Evolutionary conservation across 768 basidiomycete species (phyloP).

Genomic region (Auriculariales sp.): DNA sequence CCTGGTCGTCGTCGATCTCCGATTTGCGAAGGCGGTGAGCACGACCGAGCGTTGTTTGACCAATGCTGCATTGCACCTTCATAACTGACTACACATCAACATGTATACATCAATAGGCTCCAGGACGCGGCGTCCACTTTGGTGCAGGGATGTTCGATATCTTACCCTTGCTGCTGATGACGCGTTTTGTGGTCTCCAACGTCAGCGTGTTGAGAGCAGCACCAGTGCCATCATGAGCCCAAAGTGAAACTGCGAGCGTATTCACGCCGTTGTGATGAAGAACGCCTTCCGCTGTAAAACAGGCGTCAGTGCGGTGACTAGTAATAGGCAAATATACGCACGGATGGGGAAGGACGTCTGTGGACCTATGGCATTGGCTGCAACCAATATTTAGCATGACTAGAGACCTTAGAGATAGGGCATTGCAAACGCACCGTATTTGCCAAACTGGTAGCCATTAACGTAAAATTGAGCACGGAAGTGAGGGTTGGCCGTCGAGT

Average conservation of each 20-base stretch:
- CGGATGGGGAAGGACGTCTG: conserved; percentile 10
- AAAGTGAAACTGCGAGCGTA: conserved; percentile 32
- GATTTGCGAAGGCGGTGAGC: no score
- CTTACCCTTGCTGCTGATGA: not conserved
- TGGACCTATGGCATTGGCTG: not conserved
- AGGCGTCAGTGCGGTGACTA: no score
- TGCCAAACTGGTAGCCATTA: conserved; percentile 32
- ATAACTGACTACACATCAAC: no score
- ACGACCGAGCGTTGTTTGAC: no score
- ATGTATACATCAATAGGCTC: not conserved
- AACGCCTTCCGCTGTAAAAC: conserved; percentile 70
- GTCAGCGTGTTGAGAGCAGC: conserved; percentile 27
- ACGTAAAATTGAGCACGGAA: conserved; percentile 49
- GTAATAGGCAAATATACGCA: no score
- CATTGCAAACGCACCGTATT: no score
- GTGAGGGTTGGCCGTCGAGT: conserved; percentile 38
- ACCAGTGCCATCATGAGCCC: conserved; percentile 30
- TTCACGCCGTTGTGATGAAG: conserved; percentile 50
- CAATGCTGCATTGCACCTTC: no score
- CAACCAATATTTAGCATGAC: no score
- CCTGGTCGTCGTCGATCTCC: no score
- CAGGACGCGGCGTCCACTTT: not conserved
- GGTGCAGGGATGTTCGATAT: not conserved
- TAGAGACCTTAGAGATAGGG: no score
- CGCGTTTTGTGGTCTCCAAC: conserved; percentile 9